phyloP scores from a whole-genome alignment of 164 flowering plant species.

The Vitis rotundifolia region DNA sequence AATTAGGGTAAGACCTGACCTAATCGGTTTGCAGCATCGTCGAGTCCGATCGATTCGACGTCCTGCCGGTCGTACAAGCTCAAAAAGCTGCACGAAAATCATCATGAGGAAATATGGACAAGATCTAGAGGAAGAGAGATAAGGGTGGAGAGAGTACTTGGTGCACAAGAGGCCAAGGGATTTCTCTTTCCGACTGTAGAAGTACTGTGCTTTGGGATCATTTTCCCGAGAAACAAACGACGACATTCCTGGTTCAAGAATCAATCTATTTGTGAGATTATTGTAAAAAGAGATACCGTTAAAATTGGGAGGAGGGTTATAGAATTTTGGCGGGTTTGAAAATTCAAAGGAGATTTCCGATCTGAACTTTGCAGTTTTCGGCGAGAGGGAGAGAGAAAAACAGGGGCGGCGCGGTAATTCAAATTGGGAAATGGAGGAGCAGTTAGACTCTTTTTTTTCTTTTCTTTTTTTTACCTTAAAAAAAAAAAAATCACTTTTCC shows the following conservation, averaged over 20 bases:
- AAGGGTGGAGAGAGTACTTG: slow-evolving; percentile 15
- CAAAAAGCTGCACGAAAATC: slow-evolving; percentile 26
- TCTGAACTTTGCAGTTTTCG: too few species aligned
- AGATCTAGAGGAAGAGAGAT: neutral
- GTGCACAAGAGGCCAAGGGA: slow-evolving; percentile 34
- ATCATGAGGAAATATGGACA: neutral
- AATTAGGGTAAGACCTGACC: slow-evolving; percentile 14
- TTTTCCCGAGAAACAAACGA: slow-evolving; percentile 5
- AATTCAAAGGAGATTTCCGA: neutral
- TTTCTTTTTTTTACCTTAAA: too few species aligned
- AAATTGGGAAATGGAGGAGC: slow-evolving; percentile 13
- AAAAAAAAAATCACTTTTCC: neutral
- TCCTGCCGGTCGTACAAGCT: slow-evolving; percentile 29
- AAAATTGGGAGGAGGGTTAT: neutral
- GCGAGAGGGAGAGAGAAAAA: neutral
- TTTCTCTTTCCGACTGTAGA: slow-evolving; percentile 31
- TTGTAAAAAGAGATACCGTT: neutral
- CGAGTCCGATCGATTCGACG: slow-evolving; percentile 28
- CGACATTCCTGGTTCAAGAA: slow-evolving; percentile 7
- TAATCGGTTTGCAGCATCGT: slow-evolving; percentile 34
- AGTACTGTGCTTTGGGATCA: neutral
- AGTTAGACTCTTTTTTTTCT: neutral
- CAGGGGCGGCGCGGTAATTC: slow-evolving; percentile 20
- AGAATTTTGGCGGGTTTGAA: neutral
- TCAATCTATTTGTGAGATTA: neutral